A percentile compares a stretch with the other conserved stretches of the same genome.
Evolutionary conservation across 2,329 filamentous ascomycete genomes (phyloP).

Genomic region (Fusarium haematococcum): DNA sequence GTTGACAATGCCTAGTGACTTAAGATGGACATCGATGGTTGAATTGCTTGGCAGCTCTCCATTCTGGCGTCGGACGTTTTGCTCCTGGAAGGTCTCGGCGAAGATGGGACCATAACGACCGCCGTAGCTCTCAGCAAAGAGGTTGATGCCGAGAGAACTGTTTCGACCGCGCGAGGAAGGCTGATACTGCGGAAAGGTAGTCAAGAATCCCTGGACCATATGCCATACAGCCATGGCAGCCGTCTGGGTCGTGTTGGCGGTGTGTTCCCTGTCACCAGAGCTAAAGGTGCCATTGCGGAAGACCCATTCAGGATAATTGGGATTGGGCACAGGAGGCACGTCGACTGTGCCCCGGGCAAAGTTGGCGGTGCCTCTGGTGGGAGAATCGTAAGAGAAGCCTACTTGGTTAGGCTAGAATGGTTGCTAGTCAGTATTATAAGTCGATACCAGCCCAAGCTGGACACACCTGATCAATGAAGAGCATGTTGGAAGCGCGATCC

Average conservation of each 20-base stretch:
- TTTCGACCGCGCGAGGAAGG: constrained; percentile 54
- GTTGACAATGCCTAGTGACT: constrained; percentile 77
- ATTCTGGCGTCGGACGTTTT: constrained; percentile 69
- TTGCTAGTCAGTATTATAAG: constrained; percentile 16
- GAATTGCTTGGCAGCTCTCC: constrained; percentile 61
- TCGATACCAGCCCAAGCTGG: constrained; percentile 3
- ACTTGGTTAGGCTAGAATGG: constrained; percentile 74
- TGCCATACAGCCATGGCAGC: constrained; percentile 74
- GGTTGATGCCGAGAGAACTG: constrained; percentile 66
- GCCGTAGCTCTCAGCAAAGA: constrained; percentile 78
- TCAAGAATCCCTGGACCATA: constrained; percentile 71
- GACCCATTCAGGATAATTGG: constrained; percentile 45
- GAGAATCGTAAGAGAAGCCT: constrained; percentile 74
- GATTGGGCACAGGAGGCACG: constrained; percentile 39
- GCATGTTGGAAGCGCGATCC: constrained; percentile 67
- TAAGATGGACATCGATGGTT: constrained; percentile 70
- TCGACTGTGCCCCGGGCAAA: constrained; percentile 55
- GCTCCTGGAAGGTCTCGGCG: constrained; percentile 67
- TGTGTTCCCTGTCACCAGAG: constrained; percentile 60
- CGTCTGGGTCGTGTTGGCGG: constrained; percentile 67
- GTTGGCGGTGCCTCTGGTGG: constrained; percentile 70
- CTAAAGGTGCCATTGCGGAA: constrained; percentile 75
- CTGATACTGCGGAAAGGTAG: constrained; percentile 68
- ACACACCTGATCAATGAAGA: constrained; percentile 68
- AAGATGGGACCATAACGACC: constrained; percentile 78